These are phyloP conservation scores for Crucibulum laeve DNA, from an alignment of 768 basidiomycete genomes.

Conservation along the genomic window DNA sequence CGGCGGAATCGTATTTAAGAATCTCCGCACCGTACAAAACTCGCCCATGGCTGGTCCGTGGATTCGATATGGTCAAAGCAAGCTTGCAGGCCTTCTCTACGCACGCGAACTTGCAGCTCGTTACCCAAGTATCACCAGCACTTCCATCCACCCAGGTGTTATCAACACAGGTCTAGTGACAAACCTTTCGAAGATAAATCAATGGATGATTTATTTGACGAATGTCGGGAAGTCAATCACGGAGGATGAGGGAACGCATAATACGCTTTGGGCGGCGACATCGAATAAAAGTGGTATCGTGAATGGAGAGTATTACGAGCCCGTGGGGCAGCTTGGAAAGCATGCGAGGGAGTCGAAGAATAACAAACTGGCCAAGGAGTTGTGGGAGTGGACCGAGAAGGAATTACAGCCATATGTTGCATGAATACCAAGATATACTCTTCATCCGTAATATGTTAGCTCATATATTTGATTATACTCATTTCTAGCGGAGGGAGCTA, in stretches of 20 bases:
- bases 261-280: neutral
- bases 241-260: neutral
- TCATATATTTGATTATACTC: too few species aligned
- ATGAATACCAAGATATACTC: too few species aligned
- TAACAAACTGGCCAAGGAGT: neutral
- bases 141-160: neutral
- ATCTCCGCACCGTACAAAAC: neutral
- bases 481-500: too few species aligned
- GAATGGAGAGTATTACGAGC: neutral
- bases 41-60: slow-evolving; percentile 4
- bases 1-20: neutral
- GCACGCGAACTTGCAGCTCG: neutral
- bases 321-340: neutral
- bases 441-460: too few species aligned
- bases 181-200: too few species aligned
- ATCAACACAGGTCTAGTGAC: neutral
- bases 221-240: neutral
- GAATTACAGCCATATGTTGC: neutral
- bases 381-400: neutral
- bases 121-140: neutral
- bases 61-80: slow-evolving; percentile 7
- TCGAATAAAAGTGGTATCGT: neutral
- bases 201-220: too few species aligned
- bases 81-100: slow-evolving; percentile 2
- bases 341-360: neutral